Percentiles rank a stretch among this genome's conserved stretches.
These are phyloP conservation scores for Botrytis elliptica DNA, from an alignment of 2,329 filamentous ascomycete genomes.

Conservation along the genomic window DNA sequence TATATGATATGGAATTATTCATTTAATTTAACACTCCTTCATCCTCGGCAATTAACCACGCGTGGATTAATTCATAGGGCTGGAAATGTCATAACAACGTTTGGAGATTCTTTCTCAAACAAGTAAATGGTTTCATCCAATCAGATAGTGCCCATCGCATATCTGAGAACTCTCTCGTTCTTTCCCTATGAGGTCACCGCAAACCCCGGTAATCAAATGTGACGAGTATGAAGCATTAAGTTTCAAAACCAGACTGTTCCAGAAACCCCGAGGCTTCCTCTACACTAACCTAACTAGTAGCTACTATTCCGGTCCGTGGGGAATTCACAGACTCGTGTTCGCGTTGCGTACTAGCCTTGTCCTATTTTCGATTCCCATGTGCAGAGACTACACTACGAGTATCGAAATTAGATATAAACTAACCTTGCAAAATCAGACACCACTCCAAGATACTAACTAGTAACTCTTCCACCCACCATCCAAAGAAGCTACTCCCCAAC, in stretches of 20 bases:
- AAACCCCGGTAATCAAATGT: background rate
- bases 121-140: background rate
- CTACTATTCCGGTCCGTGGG: background rate
- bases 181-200: background rate
- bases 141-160: background rate
- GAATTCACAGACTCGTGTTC: background rate
- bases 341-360: background rate
- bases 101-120: background rate
- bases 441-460: background rate
- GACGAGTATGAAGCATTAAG: background rate
- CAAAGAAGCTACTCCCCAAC: background rate
- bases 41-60: background rate
- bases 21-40: background rate
- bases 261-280: background rate
- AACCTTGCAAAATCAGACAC: background rate
- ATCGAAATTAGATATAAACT: background rate
- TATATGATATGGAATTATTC: background rate
- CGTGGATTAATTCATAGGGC: background rate
- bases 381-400: background rate
- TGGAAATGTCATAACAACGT: background rate
- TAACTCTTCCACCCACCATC: background rate
- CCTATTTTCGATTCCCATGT: background rate
- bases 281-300: background rate
- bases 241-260: background rate
- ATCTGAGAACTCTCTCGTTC: background rate